These are phyloP conservation scores for Alternaria angustiovoidea DNA, from an alignment of 2,329 filamentous ascomycete species.

Conservation along the genomic window DNA sequence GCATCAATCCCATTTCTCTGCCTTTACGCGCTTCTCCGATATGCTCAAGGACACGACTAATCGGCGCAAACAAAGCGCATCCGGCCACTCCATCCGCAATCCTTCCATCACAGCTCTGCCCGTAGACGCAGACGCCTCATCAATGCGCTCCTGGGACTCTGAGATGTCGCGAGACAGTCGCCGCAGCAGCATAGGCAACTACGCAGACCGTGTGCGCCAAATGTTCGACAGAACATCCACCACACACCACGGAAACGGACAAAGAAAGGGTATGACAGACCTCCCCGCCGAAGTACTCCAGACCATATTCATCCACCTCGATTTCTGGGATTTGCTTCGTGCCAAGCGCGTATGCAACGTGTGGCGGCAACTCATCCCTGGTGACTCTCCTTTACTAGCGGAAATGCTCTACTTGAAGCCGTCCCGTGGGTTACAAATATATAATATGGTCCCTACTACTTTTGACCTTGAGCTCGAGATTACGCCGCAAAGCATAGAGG, in stretches of 20 bases:
- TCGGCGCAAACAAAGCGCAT: slow-evolving; percentile 17
- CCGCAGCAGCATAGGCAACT: slow-evolving; percentile 26
- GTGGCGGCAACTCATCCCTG: slow-evolving; percentile 20
- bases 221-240: slow-evolving; percentile 14
- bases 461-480: slow-evolving; percentile 21
- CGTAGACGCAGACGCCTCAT: slow-evolving; percentile 3
- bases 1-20: slow-evolving; percentile 20
- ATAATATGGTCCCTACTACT: slow-evolving; percentile 16
- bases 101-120: slow-evolving; percentile 8
- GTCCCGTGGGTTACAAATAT: slow-evolving; percentile 20
- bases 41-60: slow-evolving; percentile 24
- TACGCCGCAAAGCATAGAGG: slow-evolving; percentile 3
- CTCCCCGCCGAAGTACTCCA: slow-evolving; percentile 24
- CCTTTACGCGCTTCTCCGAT: slow-evolving; percentile 25
- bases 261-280: slow-evolving; percentile 10
- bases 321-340: slow-evolving; percentile 19
- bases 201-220: slow-evolving; percentile 24
- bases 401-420: slow-evolving; percentile 24
- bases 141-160: slow-evolving; percentile 5
- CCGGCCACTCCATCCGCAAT: slow-evolving; percentile 6
- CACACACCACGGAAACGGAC: background rate
- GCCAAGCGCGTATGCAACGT: slow-evolving; percentile 21
- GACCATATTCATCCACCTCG: slow-evolving; percentile 21
- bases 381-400: slow-evolving; percentile 17
- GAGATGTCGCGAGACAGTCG: slow-evolving; percentile 10